phyloP scores from a whole-genome alignment of 2,329 filamentous ascomycete genomes.

The Aureobasidium mangrovei region DNA sequence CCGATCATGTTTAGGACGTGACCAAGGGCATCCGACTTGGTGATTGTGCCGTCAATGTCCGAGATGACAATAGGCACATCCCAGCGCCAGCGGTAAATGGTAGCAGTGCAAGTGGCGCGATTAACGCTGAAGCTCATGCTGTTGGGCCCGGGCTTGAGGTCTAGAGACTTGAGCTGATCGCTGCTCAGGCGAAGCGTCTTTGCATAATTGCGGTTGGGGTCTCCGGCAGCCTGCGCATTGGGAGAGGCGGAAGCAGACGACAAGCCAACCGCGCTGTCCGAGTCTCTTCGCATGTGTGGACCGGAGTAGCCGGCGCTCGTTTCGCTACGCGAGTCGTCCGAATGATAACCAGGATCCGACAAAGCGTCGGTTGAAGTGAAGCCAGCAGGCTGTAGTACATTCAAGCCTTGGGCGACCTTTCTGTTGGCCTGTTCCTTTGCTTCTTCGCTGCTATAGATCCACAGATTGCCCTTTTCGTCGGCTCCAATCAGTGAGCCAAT shows the following conservation, averaged over 20 bases:
- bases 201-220: slow-evolving; percentile 80
- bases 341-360: slow-evolving; percentile 92
- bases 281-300: slow-evolving; percentile 57
- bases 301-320: slow-evolving; percentile 26
- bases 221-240: slow-evolving; percentile 40
- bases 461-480: slow-evolving; percentile 93
- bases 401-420: slow-evolving; percentile 31
- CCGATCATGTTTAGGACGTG: slow-evolving; percentile 96
- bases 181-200: slow-evolving; percentile 94
- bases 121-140: slow-evolving; percentile 95
- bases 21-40: slow-evolving; percentile 58
- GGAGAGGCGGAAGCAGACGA: slow-evolving; percentile 48
- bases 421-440: slow-evolving; percentile 83
- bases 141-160: slow-evolving; percentile 79
- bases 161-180: slow-evolving; percentile 81
- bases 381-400: slow-evolving; percentile 40
- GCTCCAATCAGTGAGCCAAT: slow-evolving; percentile 92
- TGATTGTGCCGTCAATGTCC: slow-evolving; percentile 97
- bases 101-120: slow-evolving; percentile 79
- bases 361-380: slow-evolving; percentile 65
- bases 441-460: slow-evolving; percentile 98
- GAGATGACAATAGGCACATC: slow-evolving; percentile 93
- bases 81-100: slow-evolving; percentile 89
- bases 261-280: slow-evolving; percentile 59
- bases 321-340: slow-evolving; percentile 61